Evolutionary conservation across 2,329 filamentous ascomycete genomes (phyloP).

Genomic region (Penicillium griseofulvum): DNA sequence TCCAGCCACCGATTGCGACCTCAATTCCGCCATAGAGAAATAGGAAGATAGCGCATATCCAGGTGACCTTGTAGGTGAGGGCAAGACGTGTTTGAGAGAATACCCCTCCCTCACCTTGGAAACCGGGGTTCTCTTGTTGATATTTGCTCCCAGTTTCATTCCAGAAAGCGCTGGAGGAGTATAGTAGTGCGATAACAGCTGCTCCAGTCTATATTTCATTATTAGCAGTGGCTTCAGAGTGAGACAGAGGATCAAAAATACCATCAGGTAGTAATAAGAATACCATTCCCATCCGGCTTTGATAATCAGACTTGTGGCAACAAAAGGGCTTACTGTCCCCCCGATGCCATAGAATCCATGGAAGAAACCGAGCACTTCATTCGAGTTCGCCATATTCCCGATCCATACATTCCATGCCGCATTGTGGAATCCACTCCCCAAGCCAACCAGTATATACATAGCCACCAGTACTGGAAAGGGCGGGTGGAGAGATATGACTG

Average conservation of each 20-base stretch:
- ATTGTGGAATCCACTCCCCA: slow-evolving; percentile 43
- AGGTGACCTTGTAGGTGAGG: slow-evolving; percentile 59
- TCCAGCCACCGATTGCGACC: slow-evolving; percentile 56
- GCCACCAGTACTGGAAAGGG: slow-evolving; percentile 37
- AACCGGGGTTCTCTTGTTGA: slow-evolving; percentile 23
- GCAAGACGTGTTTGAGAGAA: slow-evolving; percentile 34
- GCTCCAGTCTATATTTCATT: slow-evolving; percentile 13
- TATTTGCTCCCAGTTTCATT: slow-evolving; percentile 14
- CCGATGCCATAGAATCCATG: slow-evolving; percentile 72
- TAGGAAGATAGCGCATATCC: slow-evolving; percentile 69
- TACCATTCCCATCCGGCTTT: slow-evolving; percentile 41
- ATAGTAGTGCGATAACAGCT: slow-evolving; percentile 14
- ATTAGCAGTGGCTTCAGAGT: neutral
- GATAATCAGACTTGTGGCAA: slow-evolving; percentile 70
- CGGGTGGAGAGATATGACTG: slow-evolving; percentile 31
- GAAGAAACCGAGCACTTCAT: slow-evolving; percentile 69
- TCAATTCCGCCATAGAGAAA: slow-evolving; percentile 40
- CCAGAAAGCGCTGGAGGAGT: slow-evolving; percentile 20
- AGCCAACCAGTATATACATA: slow-evolving; percentile 36
- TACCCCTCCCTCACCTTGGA: slow-evolving; percentile 6
- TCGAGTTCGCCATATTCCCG: slow-evolving; percentile 70
- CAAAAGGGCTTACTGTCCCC: slow-evolving; percentile 46
- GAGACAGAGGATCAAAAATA: neutral
- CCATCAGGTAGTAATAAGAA: slow-evolving; percentile 18
- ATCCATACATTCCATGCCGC: slow-evolving; percentile 60